Conservation (phyloP, 345 rosid species). For the Trapa bicornis region DNA sequence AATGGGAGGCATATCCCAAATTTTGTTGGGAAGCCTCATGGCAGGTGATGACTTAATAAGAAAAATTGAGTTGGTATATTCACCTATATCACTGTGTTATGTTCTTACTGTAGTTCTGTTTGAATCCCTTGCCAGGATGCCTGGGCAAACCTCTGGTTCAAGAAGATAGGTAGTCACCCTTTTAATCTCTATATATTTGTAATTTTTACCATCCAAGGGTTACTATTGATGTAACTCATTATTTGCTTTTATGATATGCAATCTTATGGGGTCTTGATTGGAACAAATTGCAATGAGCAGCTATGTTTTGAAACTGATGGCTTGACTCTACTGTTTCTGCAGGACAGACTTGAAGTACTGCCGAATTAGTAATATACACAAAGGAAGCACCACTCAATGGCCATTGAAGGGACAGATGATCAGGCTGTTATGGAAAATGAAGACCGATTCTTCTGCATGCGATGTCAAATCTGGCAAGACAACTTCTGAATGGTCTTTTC, state of each 20-base stretch:
- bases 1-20: conserved; percentile 29
- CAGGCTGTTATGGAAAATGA: background rate
- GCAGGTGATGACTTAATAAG: conserved; percentile 29
- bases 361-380: background rate
- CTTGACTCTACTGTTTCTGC: background rate
- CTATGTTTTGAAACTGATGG: background rate
- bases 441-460: background rate
- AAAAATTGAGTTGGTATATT: background rate
- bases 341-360: background rate
- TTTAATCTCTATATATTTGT: background rate
- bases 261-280: background rate
- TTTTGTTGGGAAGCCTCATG: conserved; percentile 34
- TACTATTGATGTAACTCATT: background rate
- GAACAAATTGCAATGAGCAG: background rate
- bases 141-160: conserved; percentile 4
- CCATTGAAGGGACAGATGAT: background rate
- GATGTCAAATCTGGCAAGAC: background rate
- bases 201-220: background rate
- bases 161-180: conserved; percentile 12
- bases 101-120: background rate
- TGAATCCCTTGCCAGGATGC: conserved; percentile 4
- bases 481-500: background rate
- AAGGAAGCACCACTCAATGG: background rate
- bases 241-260: background rate
- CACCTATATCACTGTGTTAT: background rate